A percentile compares a stretch with the other conserved stretches of the same genome.
These are phyloP conservation scores for Capsicum baccatum DNA, from an alignment of 257 asterid species.

Conservation along the genomic window DNA sequence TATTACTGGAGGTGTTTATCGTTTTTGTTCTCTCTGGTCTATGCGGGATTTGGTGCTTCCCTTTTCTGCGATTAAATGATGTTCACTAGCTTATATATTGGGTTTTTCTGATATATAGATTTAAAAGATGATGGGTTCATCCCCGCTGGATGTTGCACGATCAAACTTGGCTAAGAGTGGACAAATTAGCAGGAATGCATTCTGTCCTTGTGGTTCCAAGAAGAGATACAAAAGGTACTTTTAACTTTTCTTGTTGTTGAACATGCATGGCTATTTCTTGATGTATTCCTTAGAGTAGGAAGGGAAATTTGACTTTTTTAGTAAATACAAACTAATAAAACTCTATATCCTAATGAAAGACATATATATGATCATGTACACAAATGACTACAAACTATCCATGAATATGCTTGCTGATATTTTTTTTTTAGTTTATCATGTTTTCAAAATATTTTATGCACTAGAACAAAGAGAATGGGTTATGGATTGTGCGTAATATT, in stretches of 20 bases:
- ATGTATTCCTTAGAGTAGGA: background rate
- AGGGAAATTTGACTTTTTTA: background rate
- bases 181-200: slow-evolving; percentile 76
- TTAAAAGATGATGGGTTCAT: slow-evolving; percentile 85
- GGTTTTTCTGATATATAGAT: slow-evolving; percentile 49
- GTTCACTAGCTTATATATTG: background rate
- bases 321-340: background rate
- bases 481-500: background rate
- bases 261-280: slow-evolving; percentile 20
- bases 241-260: slow-evolving; percentile 14
- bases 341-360: background rate
- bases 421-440: background rate
- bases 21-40: too few relatives aligned
- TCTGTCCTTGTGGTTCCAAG: slow-evolving; percentile 94
- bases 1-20: background rate
- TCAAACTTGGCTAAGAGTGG: slow-evolving; percentile 87
- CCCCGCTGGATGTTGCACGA: slow-evolving; percentile 84
- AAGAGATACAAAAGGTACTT: slow-evolving; percentile 86
- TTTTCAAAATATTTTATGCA: background rate
- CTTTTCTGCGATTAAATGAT: slow-evolving; percentile 6
- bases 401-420: background rate
- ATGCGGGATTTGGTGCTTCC: background rate
- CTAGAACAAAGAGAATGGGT: background rate
- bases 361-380: background rate
- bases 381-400: background rate